These are phyloP conservation scores for Trypanosomatidae sp. DNA, from an alignment of 208 protist genomes.

Conservation along the genomic window DNA sequence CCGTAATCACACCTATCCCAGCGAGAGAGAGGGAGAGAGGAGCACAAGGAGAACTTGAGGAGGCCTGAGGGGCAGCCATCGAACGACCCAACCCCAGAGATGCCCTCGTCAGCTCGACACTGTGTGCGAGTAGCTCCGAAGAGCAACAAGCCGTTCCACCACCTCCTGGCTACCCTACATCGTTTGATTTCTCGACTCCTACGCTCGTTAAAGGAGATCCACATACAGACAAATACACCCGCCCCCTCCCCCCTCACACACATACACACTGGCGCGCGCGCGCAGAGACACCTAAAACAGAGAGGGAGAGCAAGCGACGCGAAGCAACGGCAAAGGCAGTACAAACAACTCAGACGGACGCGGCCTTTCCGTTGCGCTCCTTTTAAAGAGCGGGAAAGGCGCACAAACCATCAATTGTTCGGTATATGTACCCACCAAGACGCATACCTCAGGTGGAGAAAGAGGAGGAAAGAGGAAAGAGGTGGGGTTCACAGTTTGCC, in stretches of 20 bases:
- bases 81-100: neutral
- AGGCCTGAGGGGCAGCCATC: neutral
- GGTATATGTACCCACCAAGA: neutral
- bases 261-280: neutral
- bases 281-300: neutral
- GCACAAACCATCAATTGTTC: too few species aligned
- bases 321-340: neutral
- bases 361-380: neutral
- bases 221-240: constrained; percentile 12
- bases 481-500: neutral
- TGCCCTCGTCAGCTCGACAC: neutral
- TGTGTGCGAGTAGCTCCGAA: neutral
- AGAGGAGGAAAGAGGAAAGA: too few species aligned
- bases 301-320: neutral
- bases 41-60: neutral
- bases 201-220: neutral
- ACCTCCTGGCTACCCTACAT: neutral
- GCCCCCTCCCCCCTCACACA: neutral
- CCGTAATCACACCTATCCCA: neutral
- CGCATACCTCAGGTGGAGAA: neutral
- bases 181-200: neutral
- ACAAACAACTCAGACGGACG: too few species aligned
- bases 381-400: too few species aligned
- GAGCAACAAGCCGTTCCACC: neutral
- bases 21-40: neutral